Base-by-base conservation (phyloP, 2,329 filamentous ascomycete species). In the Arthrocladium fulminans region DNA sequence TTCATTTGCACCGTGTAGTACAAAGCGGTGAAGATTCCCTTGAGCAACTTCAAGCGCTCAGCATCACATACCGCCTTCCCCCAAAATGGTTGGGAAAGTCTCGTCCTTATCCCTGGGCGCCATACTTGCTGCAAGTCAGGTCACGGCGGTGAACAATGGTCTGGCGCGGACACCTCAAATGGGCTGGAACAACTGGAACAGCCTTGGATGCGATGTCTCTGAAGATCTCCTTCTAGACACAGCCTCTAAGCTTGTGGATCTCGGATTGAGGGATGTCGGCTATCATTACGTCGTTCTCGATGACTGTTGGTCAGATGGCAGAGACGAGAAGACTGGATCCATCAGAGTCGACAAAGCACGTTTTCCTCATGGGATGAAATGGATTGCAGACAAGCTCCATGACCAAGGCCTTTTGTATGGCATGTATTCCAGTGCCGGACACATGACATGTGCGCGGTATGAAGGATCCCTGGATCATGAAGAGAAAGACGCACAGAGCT, bases 281-380 rank as follows among this genome's bases (percentile, higher is more conserved):
- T 75, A 75, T 56, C 60, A 74, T 49, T 75, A 77, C 56, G 67
- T 76, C 37, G 63, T 73, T 24, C 61, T 77, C 0, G 74, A 77
- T 53, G 74, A 77, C 52, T 76, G 74, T 61, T 77, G 74, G 74
- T 66, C 63, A n/a, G 56, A 61, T 30, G 71, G 71, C 23, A 65
- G 74, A 10, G n/a, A n/a, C n/a, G 67, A 67, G 42, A 55, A 59
- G 2, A 70, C 68, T 35, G 69, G 69, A 24, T 67, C 67, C 35
- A 61, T 76, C 1, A 59, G 67, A 8, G 58, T 65, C 2, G 61
- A 73, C 51, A 46, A 60, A 30, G 59, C 55, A 49, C 73, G 65
- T 48, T 73, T 73, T 48, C 73, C 74, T 2, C 66, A 65, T 22
- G 70, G 74, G 17, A 75, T 77, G 59, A 63, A 64, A 12, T 59